Percentiles rank a stretch among this genome's conserved stretches.
These are phyloP conservation scores for Suillus alpinus DNA, from an alignment of 768 basidiomycete species.

Conservation along the genomic window DNA sequence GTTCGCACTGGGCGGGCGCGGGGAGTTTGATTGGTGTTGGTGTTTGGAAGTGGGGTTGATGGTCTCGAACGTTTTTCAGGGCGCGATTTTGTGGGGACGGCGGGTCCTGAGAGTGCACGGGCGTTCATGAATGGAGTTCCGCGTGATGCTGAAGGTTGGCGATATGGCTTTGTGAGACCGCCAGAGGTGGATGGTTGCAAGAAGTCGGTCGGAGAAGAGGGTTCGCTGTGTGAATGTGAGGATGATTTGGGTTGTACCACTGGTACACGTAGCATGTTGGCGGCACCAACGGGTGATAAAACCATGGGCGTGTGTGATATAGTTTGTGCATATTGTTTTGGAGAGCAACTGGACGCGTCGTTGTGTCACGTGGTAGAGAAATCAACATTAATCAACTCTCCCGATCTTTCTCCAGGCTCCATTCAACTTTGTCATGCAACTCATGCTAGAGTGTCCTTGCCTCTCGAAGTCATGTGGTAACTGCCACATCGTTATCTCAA, in stretches of 20 bases:
- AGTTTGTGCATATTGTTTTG: not conserved
- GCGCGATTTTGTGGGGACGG: not conserved
- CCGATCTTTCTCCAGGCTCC: too few species aligned
- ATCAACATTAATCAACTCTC: constrained; percentile 10
- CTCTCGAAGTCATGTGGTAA: too few species aligned
- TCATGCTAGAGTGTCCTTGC: too few species aligned
- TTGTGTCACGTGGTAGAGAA: constrained; percentile 25
- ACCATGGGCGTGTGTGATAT: not conserved
- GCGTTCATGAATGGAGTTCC: not conserved
- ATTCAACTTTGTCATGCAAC: too few species aligned
- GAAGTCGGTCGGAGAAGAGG: not conserved
- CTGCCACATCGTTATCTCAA: too few species aligned
- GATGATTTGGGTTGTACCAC: not conserved
- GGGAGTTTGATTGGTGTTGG: not conserved
- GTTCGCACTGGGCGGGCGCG: not conserved
- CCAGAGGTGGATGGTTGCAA: not conserved
- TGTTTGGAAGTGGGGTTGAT: not conserved
- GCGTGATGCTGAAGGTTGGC: not conserved
- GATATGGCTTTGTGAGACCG: not conserved
- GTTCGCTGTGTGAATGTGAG: not conserved
- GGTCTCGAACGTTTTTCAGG: not conserved
- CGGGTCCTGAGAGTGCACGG: not conserved
- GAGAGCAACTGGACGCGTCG: not conserved
- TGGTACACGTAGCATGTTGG: not conserved
- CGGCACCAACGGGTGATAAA: not conserved